Conservation (phyloP, 2,329 filamentous ascomycete genomes). For the Sporothrix curviconia region DNA sequence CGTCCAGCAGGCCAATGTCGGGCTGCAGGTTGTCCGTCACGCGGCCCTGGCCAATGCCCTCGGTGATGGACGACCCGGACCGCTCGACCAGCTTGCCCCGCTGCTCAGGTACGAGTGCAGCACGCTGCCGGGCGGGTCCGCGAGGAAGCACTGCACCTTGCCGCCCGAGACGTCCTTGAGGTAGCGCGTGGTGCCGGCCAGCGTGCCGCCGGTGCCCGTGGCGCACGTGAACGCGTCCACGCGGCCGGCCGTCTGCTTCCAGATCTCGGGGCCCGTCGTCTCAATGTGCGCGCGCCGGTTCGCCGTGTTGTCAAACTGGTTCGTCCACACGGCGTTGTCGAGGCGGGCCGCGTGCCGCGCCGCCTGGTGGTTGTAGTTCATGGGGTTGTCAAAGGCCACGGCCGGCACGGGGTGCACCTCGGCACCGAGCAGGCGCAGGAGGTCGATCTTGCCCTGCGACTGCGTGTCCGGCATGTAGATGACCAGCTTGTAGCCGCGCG, state of each 20-base stretch:
- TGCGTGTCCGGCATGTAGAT: constrained; percentile 99
- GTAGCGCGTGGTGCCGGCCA: constrained; percentile 82
- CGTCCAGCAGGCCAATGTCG: constrained; percentile 79
- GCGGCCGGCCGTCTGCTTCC: constrained; percentile 79
- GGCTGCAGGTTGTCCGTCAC: constrained; percentile 90
- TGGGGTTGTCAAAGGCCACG: constrained; percentile 87
- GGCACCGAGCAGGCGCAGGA: constrained; percentile 81
- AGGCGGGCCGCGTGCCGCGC: constrained; percentile 77
- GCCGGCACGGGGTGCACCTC: constrained; percentile 95
- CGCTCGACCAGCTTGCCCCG: constrained; percentile 80
- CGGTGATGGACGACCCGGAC: constrained; percentile 81
- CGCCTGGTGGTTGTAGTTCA: constrained; percentile 98
- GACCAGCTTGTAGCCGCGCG: constrained; percentile 85
- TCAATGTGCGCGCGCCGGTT: constrained; percentile 93
- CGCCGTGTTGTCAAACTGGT: constrained; percentile 96
- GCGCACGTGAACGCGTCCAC: constrained; percentile 94
- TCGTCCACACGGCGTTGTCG: constrained; percentile 93
- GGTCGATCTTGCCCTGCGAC: constrained; percentile 94
- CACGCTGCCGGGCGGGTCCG: constrained; percentile 89
- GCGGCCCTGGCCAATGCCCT: constrained; percentile 94
- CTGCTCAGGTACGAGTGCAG: constrained; percentile 86
- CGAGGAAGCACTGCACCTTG: constrained; percentile 77
- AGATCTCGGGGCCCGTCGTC: constrained; percentile 96
- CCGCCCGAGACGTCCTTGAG: constrained; percentile 77
- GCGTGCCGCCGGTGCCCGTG: constrained; percentile 85